A percentile compares a stretch with the other conserved stretches of the same genome.
These are phyloP conservation scores for Hypoxylon sp. DNA, from an alignment of 2,329 filamentous ascomycete genomes.

Conservation along the genomic window DNA sequence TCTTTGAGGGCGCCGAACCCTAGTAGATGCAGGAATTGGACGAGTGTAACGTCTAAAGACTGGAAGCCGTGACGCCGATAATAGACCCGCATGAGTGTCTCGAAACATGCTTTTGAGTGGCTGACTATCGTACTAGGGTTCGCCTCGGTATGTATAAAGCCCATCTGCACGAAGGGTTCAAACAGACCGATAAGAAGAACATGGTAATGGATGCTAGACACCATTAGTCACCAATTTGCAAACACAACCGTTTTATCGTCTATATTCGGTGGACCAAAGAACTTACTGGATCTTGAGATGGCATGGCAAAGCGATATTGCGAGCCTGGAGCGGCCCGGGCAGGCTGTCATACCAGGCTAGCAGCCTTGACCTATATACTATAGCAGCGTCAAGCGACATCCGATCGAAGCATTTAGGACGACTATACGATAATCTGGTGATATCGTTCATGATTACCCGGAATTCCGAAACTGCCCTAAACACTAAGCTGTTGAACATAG, in stretches of 20 bases:
- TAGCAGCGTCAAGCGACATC: slow-evolving; percentile 40
- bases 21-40: slow-evolving; percentile 39
- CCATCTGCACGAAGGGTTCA: slow-evolving; percentile 41
- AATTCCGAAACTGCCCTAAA: slow-evolving; percentile 49
- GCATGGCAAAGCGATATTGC: slow-evolving; percentile 49
- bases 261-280: not conserved
- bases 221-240: not conserved
- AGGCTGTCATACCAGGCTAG: slow-evolving; percentile 48
- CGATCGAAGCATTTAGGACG: slow-evolving; percentile 17
- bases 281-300: slow-evolving; percentile 55
- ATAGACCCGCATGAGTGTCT: slow-evolving; percentile 49
- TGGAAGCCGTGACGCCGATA: slow-evolving; percentile 51
- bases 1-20: slow-evolving; percentile 41
- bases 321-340: slow-evolving; percentile 46
- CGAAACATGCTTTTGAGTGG: slow-evolving; percentile 43
- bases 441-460: slow-evolving; percentile 52
- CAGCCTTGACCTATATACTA: slow-evolving; percentile 40
- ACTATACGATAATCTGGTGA: slow-evolving; percentile 35
- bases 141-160: slow-evolving; percentile 23
- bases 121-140: slow-evolving; percentile 33
- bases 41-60: slow-evolving; percentile 38
- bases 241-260: not conserved
- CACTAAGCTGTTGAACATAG: slow-evolving; percentile 46
- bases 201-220: slow-evolving; percentile 53
- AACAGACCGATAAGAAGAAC: slow-evolving; percentile 52